phyloP scores from a whole-genome alignment of 257 asterid genomes.

The Solanum rostratum region DNA sequence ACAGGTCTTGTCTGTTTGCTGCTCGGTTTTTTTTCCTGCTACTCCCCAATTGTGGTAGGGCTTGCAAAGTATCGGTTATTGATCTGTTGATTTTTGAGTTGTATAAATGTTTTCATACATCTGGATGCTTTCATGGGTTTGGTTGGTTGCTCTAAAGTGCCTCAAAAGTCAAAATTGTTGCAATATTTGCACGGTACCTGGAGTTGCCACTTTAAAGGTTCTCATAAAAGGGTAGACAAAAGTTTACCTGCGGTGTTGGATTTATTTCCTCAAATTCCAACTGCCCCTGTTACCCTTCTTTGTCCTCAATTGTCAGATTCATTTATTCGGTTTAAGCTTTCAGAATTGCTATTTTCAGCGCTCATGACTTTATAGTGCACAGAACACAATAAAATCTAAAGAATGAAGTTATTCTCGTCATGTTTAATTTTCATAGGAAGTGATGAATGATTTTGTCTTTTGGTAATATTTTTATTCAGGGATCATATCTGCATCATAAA shows the following conservation, averaged over 20 bases:
- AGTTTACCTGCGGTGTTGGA: background rate
- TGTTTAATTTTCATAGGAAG: background rate
- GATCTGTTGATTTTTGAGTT: background rate
- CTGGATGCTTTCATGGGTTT: background rate
- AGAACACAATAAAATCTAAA: background rate
- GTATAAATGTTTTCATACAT: background rate
- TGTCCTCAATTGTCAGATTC: background rate
- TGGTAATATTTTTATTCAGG: slow-evolving; percentile 36
- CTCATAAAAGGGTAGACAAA: background rate
- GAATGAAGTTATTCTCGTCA: background rate
- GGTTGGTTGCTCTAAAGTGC: background rate
- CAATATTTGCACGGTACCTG: background rate
- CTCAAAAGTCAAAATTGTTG: background rate
- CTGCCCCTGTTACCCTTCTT: background rate
- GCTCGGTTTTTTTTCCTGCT: background rate
- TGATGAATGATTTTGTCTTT: background rate
- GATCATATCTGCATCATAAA: slow-evolving; percentile 80
- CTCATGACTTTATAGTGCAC: background rate
- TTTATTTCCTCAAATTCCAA: background rate
- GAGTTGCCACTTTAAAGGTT: background rate
- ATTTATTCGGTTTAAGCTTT: background rate
- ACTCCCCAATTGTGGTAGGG: background rate
- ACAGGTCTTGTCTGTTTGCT: background rate
- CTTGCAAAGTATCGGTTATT: background rate
- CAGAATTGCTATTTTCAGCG: background rate